phyloP scores from a whole-genome alignment of 108 stramenopile genomes.

The Skeletonema tropicum region DNA sequence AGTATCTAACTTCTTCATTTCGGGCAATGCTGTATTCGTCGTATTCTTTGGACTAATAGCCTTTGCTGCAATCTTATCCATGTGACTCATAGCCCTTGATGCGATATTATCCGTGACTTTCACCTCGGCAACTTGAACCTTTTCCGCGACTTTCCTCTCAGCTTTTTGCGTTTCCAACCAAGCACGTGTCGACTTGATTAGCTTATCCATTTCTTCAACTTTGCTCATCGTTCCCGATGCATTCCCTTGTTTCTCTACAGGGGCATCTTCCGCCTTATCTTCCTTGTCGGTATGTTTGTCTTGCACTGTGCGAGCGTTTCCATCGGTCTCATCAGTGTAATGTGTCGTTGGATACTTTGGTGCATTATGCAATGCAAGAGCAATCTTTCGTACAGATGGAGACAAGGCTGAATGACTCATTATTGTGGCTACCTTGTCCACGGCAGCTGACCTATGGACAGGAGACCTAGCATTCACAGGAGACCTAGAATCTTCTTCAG shows the following conservation, averaged over 20 bases:
- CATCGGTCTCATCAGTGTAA: neutral
- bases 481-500: neutral
- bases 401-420: neutral
- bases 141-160: neutral
- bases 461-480: too few species aligned
- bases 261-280: neutral
- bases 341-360: conserved; percentile 3
- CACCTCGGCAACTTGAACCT: neutral
- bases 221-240: neutral
- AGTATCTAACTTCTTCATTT: too few species aligned
- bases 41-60: too few species aligned
- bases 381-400: neutral
- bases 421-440: neutral
- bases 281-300: neutral
- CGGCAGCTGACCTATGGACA: neutral
- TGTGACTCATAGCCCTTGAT: too few species aligned
- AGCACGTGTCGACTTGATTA: conserved; percentile 4
- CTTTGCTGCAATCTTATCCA: too few species aligned
- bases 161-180: conserved; percentile 1
- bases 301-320: neutral
- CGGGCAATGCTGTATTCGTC: too few species aligned
- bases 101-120: neutral
- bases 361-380: neutral
- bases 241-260: neutral
- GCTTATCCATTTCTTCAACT: neutral